These are phyloP conservation scores for Magnolia kwangsiensis DNA, from an alignment of 164 flowering plant species.

Conservation along the genomic window DNA sequence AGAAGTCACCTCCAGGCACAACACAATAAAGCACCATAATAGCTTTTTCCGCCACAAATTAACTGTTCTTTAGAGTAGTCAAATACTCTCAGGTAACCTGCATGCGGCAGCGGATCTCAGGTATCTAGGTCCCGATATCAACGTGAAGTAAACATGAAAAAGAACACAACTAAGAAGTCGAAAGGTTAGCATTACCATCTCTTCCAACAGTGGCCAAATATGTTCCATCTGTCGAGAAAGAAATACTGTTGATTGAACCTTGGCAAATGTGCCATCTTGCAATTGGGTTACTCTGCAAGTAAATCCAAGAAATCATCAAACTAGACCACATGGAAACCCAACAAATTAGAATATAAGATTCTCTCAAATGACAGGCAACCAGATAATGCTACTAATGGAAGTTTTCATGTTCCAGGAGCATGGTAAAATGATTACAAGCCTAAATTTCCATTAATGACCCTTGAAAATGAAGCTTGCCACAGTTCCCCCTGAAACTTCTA, in stretches of 20 bases:
- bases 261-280: slow-evolving; percentile 98
- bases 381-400: too few species aligned
- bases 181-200: slow-evolving; percentile 59
- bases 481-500: too few species aligned
- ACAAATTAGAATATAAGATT: too few species aligned
- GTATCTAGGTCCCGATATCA: not conserved
- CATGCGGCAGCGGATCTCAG: slow-evolving; percentile 11
- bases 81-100: slow-evolving; percentile 92
- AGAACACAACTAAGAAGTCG: not conserved
- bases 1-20: slow-evolving; percentile 89
- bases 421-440: too few species aligned
- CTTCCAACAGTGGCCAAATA: slow-evolving; percentile 91
- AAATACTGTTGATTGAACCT: slow-evolving; percentile 78
- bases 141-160: not conserved
- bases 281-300: slow-evolving; percentile 81
- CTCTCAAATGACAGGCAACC: not conserved
- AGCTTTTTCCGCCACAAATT: slow-evolving; percentile 89
- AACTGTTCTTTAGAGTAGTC: slow-evolving; percentile 88
- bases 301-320: not conserved
- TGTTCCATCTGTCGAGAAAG: slow-evolving; percentile 82
- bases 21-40: slow-evolving; percentile 90
- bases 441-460: too few species aligned
- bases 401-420: too few species aligned
- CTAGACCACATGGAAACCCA: not conserved
- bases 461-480: too few species aligned